Evolutionary conservation across 768 basidiomycete genomes (phyloP).

Genomic region (Boletus sp.): DNA sequence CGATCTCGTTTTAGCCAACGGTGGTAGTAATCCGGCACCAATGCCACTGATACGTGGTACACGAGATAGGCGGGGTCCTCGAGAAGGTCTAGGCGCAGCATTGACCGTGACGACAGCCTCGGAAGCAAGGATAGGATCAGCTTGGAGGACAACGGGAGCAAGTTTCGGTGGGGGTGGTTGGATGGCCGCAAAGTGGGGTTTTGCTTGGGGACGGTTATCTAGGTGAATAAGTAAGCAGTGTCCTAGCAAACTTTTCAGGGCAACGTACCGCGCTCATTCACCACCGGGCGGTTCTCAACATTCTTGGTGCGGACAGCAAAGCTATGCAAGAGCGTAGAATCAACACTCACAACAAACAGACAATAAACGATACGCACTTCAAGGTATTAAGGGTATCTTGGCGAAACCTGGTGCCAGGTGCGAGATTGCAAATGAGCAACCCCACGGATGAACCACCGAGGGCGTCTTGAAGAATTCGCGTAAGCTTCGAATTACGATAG

Average conservation of each 20-base stretch:
- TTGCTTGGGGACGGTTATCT: slow-evolving; percentile 60
- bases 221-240: slow-evolving; percentile 1
- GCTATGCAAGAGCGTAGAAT: slow-evolving; percentile 34
- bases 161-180: slow-evolving; percentile 45
- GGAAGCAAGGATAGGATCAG: slow-evolving; percentile 32
- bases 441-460: slow-evolving; percentile 80
- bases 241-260: neutral
- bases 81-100: slow-evolving; percentile 15
- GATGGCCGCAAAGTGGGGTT: slow-evolving; percentile 64
- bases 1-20: slow-evolving; percentile 16
- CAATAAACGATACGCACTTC: slow-evolving; percentile 50
- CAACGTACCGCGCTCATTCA: slow-evolving; percentile 69
- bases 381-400: slow-evolving; percentile 89
- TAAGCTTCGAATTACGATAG: slow-evolving; percentile 87
- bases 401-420: slow-evolving; percentile 76
- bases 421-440: slow-evolving; percentile 81
- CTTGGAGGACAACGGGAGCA: slow-evolving; percentile 45
- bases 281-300: slow-evolving; percentile 75
- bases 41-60: slow-evolving; percentile 32
- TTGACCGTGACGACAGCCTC: slow-evolving; percentile 5
- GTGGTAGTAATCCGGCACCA: slow-evolving; percentile 25
- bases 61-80: slow-evolving; percentile 30
- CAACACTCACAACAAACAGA: neutral
- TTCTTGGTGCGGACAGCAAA: slow-evolving; percentile 85
- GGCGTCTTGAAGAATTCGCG: slow-evolving; percentile 85